Base-by-base conservation (phyloP, 164 flowering plant genomes). In the Magnolia changhungtana region DNA sequence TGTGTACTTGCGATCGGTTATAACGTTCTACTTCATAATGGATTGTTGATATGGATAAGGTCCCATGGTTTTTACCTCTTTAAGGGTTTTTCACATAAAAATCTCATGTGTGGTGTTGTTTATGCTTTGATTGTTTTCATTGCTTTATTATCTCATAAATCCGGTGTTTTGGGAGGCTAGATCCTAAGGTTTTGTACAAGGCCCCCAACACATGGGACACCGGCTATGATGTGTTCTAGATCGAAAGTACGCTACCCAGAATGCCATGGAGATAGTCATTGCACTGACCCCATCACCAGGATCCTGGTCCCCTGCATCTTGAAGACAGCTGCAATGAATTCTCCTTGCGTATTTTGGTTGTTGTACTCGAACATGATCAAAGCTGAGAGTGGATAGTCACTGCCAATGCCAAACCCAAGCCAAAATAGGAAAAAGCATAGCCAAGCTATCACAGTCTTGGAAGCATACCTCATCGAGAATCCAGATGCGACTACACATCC, bases 401-500 rank as follows among this genome's bases (percentile, higher is more conserved):
- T 79, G 7, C 82, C 79, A 16, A 80, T 76, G 37, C 79, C 82
- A 24, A 80, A 80, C 7, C 82, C 79, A 7, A 80, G 79, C 79
- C 79, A 76, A 71, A 80, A 80, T 2, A 74, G 31, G 63, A 37
- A 37, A 4, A 80, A 77, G 55, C 90, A 88, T 7, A 89, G 88
- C 0, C 86, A 80, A 0, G 77, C 74, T 3, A 88, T 37, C 45
- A 37, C 1, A 3, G 45, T 37, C 45, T 37, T 37, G 45, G 45
- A 3, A 4, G 77, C 67, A 50, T 58, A 19, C 0, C 92, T 90
- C 21, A 89, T 80, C 0, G 89, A 87, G 1, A 89, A 73, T 0
- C 92, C 92, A 0, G 89, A 89, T 58, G 88, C 75, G 4, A 89
- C 75, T 50, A 89, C 88, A 68, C 92, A 89, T 2, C 80, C 11